Evolutionary conservation across 257 asterid species (phyloP), one percentile per base, ranked within the genome.

Genomic region (Salvia miltiorrhiza): DNA sequence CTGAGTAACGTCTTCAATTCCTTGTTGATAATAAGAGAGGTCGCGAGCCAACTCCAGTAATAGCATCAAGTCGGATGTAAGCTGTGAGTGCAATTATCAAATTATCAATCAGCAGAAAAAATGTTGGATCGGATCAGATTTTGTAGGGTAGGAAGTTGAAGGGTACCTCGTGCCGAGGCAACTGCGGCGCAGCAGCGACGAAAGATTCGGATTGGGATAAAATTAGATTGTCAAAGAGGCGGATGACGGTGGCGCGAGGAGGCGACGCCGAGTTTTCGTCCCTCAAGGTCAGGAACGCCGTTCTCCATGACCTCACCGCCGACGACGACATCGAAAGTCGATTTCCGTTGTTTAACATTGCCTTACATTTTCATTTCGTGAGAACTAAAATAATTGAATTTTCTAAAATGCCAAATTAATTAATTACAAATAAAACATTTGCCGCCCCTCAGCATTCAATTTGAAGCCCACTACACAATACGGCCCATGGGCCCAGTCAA

Each of bases 261-360:
- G 89, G 91, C 24, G 83, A 73, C 40, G 79, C 78, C 78, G 74
- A 78, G 67, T 74, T 81, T 78, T 90, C 97, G 71, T 86, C 97
- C 74, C 97, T 80, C 71, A 88, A 75, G 19, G 93, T 82, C 61
- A 88, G 77, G 77, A 90, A 90, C 80, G 95, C 86, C 70, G 88
- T 86, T 76, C 97, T 75, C 97, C 97, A 90, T 75, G 84, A 65
- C 79, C 84, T 82, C 67, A 73, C 77, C 30, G 59, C 45, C 20
- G 84, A 49, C 55, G 90, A 71, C 63, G 89, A 55, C 79, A 75
- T 77, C 57, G 73, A 40, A 64, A 14, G 55, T n/a, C n/a, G n/a
- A n/a, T n/a, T n/a, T n/a, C n/a, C n/a, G n/a, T n/a, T n/a, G n/a
- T n/a, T n/a, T n/a, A n/a, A n/a, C n/a, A n/a, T n/a, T n/a, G n/a